Percentiles rank a stretch among this genome's conserved stretches.
Evolutionary conservation across 345 rosid genomes (phyloP).

Genomic region (Rhodamnia rubescens): DNA sequence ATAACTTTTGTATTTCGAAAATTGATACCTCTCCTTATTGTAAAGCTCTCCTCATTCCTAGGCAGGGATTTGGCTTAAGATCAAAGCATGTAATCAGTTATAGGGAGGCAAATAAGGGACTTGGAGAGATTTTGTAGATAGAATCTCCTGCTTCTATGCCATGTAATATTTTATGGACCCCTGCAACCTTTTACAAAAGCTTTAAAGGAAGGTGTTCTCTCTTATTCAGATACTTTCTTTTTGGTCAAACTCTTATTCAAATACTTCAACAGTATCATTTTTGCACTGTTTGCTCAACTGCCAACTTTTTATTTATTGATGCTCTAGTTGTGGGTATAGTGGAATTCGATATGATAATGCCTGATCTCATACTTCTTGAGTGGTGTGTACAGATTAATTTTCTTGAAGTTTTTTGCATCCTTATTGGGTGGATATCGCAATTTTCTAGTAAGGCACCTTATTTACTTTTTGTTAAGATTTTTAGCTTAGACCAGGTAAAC

Average conservation of each 20-base stretch:
- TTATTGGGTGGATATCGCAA: constrained; percentile 97
- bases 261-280: neutral
- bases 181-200: neutral
- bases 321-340: neutral
- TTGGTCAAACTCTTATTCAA: neutral
- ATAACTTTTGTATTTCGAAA: neutral
- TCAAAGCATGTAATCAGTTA: neutral
- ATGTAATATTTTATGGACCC: neutral
- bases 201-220: neutral
- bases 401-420: constrained; percentile 88
- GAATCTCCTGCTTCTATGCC: neutral
- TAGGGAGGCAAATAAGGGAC: neutral
- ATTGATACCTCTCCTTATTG: neutral
- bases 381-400: constrained; percentile 65
- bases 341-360: neutral
- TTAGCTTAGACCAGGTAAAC: neutral
- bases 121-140: neutral
- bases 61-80: neutral
- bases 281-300: neutral
- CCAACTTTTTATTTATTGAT: neutral
- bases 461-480: constrained; percentile 4
- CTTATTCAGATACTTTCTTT: neutral
- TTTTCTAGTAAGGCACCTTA: constrained; percentile 57
- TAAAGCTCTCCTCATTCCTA: neutral
- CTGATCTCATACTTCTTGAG: neutral